phyloP scores from a whole-genome alignment of 768 basidiomycete genomes.

The Mycena olivaceomarginata region DNA sequence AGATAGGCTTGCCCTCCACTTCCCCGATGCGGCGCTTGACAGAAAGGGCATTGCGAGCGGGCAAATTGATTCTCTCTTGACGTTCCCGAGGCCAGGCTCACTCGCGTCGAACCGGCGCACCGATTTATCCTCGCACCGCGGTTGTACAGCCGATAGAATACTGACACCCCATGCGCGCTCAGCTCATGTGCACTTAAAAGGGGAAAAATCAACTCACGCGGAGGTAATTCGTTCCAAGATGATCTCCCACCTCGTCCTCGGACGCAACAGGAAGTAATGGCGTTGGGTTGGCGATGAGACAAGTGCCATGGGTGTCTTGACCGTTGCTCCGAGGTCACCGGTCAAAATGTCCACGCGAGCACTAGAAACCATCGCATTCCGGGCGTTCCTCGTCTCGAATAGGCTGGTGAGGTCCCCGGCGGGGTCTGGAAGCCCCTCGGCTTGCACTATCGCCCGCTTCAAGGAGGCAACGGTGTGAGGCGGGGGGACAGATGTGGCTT shows the following conservation, averaged over 20 bases:
- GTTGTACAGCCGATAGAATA: conserved; percentile 32
- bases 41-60: conserved; percentile 2
- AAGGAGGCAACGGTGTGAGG: conserved; percentile 24
- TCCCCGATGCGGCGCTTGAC: conserved; percentile 21
- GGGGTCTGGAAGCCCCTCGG: conserved; percentile 19
- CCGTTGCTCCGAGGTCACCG: conserved; percentile 24
- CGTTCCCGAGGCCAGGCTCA: conserved; percentile 12
- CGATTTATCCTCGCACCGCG: not conserved
- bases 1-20: conserved; percentile 23
- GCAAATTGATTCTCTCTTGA: conserved; percentile 18
- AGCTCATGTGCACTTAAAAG: not conserved
- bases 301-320: conserved; percentile 23
- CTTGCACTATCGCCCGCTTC: conserved; percentile 23
- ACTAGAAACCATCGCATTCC: not conserved
- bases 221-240: not conserved
- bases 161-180: not conserved
- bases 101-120: not conserved
- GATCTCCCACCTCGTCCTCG: not conserved
- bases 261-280: not conserved
- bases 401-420: not conserved
- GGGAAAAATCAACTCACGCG: not conserved
- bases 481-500: conserved; percentile 25
- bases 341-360: conserved; percentile 12
- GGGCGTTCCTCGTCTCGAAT: not conserved
- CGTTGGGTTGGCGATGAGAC: conserved; percentile 7